Evolutionary conservation across 371 early-diverging fungal species (phyloP).

Genomic region (Apophysomyces ossiformis): DNA sequence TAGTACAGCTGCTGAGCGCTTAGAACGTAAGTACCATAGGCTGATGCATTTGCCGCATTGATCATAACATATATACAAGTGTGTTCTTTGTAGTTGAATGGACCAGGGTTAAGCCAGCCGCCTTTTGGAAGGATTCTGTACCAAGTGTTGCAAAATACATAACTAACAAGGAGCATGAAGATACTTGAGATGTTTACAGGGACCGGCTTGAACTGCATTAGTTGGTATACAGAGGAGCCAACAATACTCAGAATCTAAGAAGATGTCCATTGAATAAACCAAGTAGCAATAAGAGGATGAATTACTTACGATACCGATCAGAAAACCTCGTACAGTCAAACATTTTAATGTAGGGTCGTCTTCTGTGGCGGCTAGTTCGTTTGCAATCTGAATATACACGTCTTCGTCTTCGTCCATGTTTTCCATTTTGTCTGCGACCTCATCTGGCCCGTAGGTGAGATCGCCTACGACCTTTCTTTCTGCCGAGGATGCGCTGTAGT

Average conservation of each 20-base stretch:
- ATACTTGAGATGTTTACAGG: conserved; percentile 38
- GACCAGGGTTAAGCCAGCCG: conserved; percentile 41
- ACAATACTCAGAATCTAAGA: conserved; percentile 39
- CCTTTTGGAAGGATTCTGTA: conserved; percentile 30
- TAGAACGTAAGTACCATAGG: conserved; percentile 57
- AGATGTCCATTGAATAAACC: not conserved
- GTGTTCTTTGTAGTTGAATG: conserved; percentile 40
- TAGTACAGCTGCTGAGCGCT: conserved; percentile 61
- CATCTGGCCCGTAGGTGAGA: not conserved
- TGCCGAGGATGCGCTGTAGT: no score
- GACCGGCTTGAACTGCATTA: conserved; percentile 51
- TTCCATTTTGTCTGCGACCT: not conserved
- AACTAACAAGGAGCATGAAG: conserved; percentile 48
- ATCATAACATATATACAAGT: conserved; percentile 45
- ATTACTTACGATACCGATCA: conserved; percentile 38
- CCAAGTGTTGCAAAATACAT: conserved; percentile 41
- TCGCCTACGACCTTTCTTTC: no score
- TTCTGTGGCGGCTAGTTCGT: conserved; percentile 36
- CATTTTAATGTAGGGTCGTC: conserved; percentile 36
- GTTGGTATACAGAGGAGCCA: conserved; percentile 44
- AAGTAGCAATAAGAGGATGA: not conserved
- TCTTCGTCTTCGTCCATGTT: conserved; percentile 13
- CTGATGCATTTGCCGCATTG: conserved; percentile 39
- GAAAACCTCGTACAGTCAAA: conserved; percentile 36
- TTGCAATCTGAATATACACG: conserved; percentile 29